Evolutionary conservation across 176 grass and related monocot genomes (phyloP).

Genomic region (Hyparrhenia diplandra): DNA sequence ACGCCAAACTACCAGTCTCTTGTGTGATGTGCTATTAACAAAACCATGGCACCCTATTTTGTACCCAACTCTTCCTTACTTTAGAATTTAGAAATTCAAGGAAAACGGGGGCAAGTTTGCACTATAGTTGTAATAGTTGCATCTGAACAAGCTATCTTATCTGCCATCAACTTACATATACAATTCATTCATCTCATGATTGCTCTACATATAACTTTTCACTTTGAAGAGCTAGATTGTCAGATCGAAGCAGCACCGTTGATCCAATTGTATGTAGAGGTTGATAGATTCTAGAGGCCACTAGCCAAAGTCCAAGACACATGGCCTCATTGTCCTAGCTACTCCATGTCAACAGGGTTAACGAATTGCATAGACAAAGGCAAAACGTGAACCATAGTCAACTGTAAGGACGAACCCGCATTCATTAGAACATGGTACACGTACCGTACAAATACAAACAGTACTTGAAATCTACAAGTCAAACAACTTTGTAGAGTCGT

Average conservation of each 20-base stretch:
- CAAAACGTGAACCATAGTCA: conserved; percentile 10
- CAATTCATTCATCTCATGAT: not conserved
- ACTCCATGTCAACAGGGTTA: too few species aligned
- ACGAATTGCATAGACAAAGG: too few species aligned
- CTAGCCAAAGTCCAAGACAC: conserved; percentile 13
- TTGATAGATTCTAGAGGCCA: not conserved
- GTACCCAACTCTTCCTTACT: not conserved
- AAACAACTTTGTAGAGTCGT: not conserved
- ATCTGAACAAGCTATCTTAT: not conserved
- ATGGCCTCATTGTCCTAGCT: not conserved
- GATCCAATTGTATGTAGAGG: not conserved
- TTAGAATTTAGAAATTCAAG: not conserved
- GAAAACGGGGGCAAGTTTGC: not conserved
- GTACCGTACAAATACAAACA: not conserved
- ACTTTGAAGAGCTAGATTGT: not conserved
- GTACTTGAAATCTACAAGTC: conserved; percentile 2
- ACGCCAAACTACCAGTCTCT: not conserved
- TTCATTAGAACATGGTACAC: conserved; percentile 27
- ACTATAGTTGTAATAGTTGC: not conserved
- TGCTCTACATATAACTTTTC: not conserved
- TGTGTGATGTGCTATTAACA: not conserved
- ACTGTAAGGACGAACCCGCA: conserved; percentile 22
- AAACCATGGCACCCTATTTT: not conserved
- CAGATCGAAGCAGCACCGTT: not conserved
- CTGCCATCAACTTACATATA: not conserved